Conservation (phyloP, 495 filamentous ascomycete genomes). For the Talaromyces borbonicus region DNA sequence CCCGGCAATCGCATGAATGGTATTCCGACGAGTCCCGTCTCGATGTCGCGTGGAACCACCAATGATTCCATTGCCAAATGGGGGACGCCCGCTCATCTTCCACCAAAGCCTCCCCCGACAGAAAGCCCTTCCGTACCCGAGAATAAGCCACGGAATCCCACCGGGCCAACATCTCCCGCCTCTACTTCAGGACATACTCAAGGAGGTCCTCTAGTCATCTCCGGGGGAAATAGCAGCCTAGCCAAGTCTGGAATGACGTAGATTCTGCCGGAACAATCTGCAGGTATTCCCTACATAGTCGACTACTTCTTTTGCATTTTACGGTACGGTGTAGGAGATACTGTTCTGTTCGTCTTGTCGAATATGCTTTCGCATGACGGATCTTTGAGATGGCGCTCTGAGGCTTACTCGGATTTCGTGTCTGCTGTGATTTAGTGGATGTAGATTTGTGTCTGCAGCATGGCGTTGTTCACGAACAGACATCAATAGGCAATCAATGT, state of each 20-base stretch:
- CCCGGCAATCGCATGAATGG: constrained; percentile 11
- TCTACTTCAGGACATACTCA: not conserved
- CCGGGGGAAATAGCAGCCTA: constrained; percentile 20
- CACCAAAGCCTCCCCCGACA: constrained; percentile 45
- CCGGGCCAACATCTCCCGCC: constrained; percentile 17
- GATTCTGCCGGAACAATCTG: not conserved
- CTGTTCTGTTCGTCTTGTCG: too few species aligned
- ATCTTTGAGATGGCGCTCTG: too few species aligned
- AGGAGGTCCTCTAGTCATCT: constrained; percentile 34
- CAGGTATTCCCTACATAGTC: not conserved
- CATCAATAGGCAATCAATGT: too few species aligned
- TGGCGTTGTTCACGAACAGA: too few species aligned
- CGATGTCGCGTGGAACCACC: constrained; percentile 14
- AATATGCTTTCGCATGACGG: too few species aligned
- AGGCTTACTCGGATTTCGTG: too few species aligned
- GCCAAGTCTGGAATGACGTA: constrained; percentile 18
- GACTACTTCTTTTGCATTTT: constrained; percentile 3
- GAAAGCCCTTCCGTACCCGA: constrained; percentile 39
- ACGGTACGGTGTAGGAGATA: constrained; percentile 14
- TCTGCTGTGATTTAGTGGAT: too few species aligned
- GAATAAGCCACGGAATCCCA: constrained; percentile 21
- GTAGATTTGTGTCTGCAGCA: too few species aligned
- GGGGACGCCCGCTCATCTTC: constrained; percentile 45
- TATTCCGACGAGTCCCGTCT: constrained; percentile 1
- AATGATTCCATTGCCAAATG: constrained; percentile 43